Evolutionary conservation across 495 filamentous ascomycete species (phyloP).

Genomic region (Parachaetomium inaequale): DNA sequence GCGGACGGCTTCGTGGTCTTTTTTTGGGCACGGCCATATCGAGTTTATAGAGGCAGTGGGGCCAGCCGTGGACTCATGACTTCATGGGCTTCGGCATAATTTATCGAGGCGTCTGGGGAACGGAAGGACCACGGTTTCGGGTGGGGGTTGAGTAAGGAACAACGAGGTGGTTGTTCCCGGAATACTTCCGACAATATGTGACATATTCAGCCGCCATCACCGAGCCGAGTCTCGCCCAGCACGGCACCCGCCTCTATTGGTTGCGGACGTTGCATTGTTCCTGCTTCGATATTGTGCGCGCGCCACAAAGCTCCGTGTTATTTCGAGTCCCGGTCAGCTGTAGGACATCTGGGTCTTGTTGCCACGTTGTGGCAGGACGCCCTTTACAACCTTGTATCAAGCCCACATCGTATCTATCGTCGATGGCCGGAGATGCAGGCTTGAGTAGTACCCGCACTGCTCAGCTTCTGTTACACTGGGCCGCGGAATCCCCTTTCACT

Average conservation of each 20-base stretch:
- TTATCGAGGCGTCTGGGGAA: neutral
- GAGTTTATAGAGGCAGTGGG: neutral
- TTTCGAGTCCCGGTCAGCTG: neutral
- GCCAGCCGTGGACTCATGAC: neutral
- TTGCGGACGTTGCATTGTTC: neutral
- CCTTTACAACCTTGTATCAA: neutral
- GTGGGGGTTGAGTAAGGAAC: neutral
- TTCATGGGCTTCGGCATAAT: slow-evolving; percentile 3
- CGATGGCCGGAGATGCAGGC: neutral
- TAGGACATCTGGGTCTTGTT: neutral
- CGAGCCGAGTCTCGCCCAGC: neutral
- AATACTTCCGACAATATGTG: slow-evolving; percentile 5
- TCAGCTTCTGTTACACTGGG: neutral
- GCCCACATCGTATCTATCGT: neutral
- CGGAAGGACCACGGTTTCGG: neutral
- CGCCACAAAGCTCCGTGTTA: slow-evolving; percentile 2
- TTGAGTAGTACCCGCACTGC: neutral
- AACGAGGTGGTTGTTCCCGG: neutral
- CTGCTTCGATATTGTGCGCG: slow-evolving; percentile 11
- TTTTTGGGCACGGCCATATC: neutral
- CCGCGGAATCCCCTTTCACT: neutral
- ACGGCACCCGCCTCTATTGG: neutral
- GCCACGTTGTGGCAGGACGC: slow-evolving; percentile 9
- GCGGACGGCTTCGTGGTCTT: neutral
- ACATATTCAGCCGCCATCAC: slow-evolving; percentile 13